Percentiles rank a stretch among this genome's conserved stretches.
Evolutionary conservation across 2,329 filamentous ascomycete species (phyloP).

Genomic region (Fusarium globosum): DNA sequence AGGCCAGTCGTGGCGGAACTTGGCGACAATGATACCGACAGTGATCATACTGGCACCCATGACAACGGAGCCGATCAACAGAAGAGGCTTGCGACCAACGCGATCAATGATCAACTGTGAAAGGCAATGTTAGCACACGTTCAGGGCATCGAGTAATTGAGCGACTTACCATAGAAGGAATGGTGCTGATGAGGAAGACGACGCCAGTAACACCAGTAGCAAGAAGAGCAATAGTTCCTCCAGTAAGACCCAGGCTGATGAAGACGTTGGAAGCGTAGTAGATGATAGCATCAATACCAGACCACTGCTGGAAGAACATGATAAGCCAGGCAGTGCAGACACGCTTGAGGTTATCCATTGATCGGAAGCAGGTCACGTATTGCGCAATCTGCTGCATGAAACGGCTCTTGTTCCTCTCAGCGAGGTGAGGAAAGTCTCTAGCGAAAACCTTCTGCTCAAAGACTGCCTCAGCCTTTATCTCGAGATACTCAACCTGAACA

Average conservation of each 20-base stretch:
- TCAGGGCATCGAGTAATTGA: accelerated
- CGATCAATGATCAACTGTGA: constrained; percentile 51
- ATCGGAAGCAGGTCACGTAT: constrained; percentile 51
- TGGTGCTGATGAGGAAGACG: constrained; percentile 65
- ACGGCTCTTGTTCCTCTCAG: constrained; percentile 55
- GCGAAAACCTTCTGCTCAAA: constrained; percentile 79
- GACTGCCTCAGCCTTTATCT: constrained; percentile 81
- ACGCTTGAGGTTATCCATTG: constrained; percentile 66
- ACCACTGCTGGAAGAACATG: constrained; percentile 68
- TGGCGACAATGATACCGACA: constrained; percentile 35
- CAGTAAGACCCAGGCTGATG: constrained; percentile 69
- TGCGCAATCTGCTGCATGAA: constrained; percentile 60
- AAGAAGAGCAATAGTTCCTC: constrained; percentile 69
- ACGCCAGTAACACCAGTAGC: constrained; percentile 79
- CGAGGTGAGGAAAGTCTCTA: constrained; percentile 63
- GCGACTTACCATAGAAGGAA: constrained; percentile 46
- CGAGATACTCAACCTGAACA: constrained; percentile 80
- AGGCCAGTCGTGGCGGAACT: constrained; percentile 41
- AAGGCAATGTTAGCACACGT: neutral
- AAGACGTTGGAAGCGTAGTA: constrained; percentile 68
- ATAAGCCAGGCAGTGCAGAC: constrained; percentile 72
- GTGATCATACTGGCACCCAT: constrained; percentile 47
- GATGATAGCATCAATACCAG: constrained; percentile 50
- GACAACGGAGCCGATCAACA: constrained; percentile 52
- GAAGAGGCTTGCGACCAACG: constrained; percentile 54